Conservation (phyloP, 495 filamentous ascomycete genomes). For the Corynascus novoguineensis region DNA sequence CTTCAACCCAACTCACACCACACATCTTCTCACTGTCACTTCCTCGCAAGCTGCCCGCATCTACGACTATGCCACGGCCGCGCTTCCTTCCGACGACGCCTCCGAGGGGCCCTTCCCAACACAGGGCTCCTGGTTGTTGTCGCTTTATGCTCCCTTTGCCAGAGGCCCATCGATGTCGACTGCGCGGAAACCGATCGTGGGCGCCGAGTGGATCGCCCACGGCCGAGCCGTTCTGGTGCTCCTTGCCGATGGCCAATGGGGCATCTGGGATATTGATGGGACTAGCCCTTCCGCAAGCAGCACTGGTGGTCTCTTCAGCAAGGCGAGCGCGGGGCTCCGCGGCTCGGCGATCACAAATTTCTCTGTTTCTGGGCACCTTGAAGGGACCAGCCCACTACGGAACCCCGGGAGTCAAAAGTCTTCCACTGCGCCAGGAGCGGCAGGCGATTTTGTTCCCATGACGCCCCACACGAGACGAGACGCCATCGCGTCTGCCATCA, state of each 20-base stretch:
- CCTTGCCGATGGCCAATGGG: constrained; percentile 84
- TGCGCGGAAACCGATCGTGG: constrained; percentile 69
- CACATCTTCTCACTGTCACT: constrained; percentile 62
- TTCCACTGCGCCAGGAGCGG: constrained; percentile 24
- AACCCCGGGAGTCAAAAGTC: constrained; percentile 45
- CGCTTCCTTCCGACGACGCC: constrained; percentile 41
- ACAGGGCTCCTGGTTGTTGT: constrained; percentile 60
- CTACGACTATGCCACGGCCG: constrained; percentile 45
- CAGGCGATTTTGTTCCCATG: constrained; percentile 64
- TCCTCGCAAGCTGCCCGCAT: constrained; percentile 64
- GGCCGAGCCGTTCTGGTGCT: constrained; percentile 72
- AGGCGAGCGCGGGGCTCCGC: constrained; percentile 52
- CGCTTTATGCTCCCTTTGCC: constrained; percentile 63
- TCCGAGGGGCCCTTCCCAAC: constrained; percentile 45
- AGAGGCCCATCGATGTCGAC: constrained; percentile 36
- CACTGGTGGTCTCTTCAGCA: constrained; percentile 51
- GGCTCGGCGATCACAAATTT: constrained; percentile 63
- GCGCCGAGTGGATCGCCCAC: constrained; percentile 75
- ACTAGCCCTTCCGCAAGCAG: constrained; percentile 40
- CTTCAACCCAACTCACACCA: constrained; percentile 65
- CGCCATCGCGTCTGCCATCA: constrained; percentile 29
- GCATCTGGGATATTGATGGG: constrained; percentile 82
- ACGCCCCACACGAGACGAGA: constrained; percentile 72
- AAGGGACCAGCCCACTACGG: constrained; percentile 42
- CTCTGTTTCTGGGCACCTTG: constrained; percentile 62